Evolutionary conservation across 2,329 filamentous ascomycete genomes (phyloP).

Genomic region (Mycosphaerella sp.): DNA sequence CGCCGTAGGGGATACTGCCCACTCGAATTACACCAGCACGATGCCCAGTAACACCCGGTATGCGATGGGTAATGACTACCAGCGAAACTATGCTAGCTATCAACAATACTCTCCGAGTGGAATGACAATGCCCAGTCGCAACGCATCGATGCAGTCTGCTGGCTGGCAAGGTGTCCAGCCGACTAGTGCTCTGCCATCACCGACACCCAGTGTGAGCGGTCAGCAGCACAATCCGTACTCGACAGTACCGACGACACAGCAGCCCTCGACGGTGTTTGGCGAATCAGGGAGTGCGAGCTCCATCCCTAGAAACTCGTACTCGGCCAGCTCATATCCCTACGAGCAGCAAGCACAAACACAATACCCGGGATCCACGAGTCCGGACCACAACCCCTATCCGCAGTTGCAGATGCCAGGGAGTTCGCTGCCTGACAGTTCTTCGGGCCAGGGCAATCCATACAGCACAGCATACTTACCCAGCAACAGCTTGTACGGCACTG

Average conservation of each 20-base stretch:
- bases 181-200: conserved; percentile 18
- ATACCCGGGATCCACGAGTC: conserved; percentile 2
- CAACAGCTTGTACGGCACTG: conserved; percentile 3
- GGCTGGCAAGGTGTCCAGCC: conserved; percentile 5
- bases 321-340: conserved; percentile 13
- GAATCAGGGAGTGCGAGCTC: conserved; percentile 19
- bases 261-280: conserved; percentile 17
- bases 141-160: conserved; percentile 11
- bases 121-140: conserved; percentile 13
- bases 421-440: conserved; percentile 10
- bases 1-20: conserved; percentile 10
- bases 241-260: conserved; percentile 2
- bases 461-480: conserved; percentile 9
- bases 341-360: conserved; percentile 13
- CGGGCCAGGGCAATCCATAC: conserved; percentile 13
- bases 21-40: conserved; percentile 14
- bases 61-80: conserved; percentile 12
- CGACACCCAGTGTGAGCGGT: conserved; percentile 14
- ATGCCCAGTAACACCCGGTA: conserved; percentile 18
- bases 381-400: conserved; percentile 6
- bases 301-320: conserved; percentile 15
- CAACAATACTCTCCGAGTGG: conserved; percentile 15
- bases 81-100: conserved; percentile 14
- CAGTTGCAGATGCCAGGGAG: conserved; percentile 15
- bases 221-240: conserved; percentile 16